Base-by-base conservation (phyloP, 345 rosid genomes). In the Eucalyptus tenuipes region DNA sequence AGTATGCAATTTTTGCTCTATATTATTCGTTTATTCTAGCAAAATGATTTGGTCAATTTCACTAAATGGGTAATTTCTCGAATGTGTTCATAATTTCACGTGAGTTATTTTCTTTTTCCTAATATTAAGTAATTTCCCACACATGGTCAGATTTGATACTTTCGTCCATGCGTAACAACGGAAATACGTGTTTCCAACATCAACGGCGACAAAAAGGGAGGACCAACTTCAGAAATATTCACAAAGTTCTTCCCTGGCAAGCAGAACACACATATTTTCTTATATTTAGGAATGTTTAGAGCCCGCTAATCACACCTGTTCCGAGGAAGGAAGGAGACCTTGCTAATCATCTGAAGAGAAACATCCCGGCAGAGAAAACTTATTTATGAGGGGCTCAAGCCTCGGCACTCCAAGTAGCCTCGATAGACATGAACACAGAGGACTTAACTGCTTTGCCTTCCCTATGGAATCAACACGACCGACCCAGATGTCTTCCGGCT, bases 401-500 rank as follows among this genome's bases (percentile, higher is more conserved):
- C 13, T 37, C 47, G 47, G 82, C 82, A 20, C 29, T 10, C 2
- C 27, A 7, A 40, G 47, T 37, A 75, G 11, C 82, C 47, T 40
- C 47, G 44, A 48, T 33, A 66, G 61, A 80, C 57, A 8, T n/a
- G 20, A 44, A 33, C 53, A 48, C 49, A 17, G 24, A 14, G 59
- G 18, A 25, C 86, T 22, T 16, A 42, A 79, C 49, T 15, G 25
- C 53, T 27, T 27, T 7, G 80, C 40, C 12, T 55, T 55, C 84
- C 31, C 93, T 90, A 96, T 2, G 99, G 99, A 44, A 97, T 89
- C 90, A 98, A 92, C 53, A 98, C 97, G 37, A 95, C 91, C 6
- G 99, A 95, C 27, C 98, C 99, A 25, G 97, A 92, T 29, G 98
- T 94, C 86, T 90, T 90, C 85, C 98, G 91, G 86, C 90, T 92